phyloP scores from a whole-genome alignment of 225 moss, liverwort and hornwort genomes.

The Pleurozium schreberi region DNA sequence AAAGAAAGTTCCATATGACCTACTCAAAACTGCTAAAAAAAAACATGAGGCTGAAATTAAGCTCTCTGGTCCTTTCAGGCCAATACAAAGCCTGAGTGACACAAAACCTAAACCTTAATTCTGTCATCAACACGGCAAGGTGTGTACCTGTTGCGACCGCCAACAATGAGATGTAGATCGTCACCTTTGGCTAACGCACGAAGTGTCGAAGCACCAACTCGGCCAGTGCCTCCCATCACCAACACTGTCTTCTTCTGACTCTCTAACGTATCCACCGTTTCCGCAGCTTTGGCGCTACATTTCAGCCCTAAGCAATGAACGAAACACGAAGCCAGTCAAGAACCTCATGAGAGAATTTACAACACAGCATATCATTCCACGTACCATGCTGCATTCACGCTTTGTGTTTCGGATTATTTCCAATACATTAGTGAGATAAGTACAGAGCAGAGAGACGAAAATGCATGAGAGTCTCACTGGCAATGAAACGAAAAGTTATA shows the following conservation, averaged over 20 bases:
- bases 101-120: neutral
- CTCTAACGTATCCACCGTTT: neutral
- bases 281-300: neutral
- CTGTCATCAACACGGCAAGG: neutral
- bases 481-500: neutral
- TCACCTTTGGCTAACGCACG: slow-evolving; percentile 55
- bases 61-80: neutral
- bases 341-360: neutral
- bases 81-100: neutral
- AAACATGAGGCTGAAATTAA: neutral
- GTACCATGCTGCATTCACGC: neutral
- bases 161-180: slow-evolving; percentile 51
- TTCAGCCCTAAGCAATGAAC: neutral
- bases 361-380: neutral
- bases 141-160: slow-evolving; percentile 70
- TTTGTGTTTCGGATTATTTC: neutral
- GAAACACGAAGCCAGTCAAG: neutral
- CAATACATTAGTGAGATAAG: neutral
- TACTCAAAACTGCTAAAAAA: neutral
- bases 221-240: slow-evolving; percentile 86
- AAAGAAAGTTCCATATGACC: neutral
- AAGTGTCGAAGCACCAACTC: slow-evolving; percentile 65
- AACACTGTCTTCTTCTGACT: slow-evolving; percentile 33
- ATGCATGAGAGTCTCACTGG: neutral
- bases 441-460: neutral